These are phyloP conservation scores for Verticillium longisporum DNA, from an alignment of 2,329 filamentous ascomycete species.

Conservation along the genomic window DNA sequence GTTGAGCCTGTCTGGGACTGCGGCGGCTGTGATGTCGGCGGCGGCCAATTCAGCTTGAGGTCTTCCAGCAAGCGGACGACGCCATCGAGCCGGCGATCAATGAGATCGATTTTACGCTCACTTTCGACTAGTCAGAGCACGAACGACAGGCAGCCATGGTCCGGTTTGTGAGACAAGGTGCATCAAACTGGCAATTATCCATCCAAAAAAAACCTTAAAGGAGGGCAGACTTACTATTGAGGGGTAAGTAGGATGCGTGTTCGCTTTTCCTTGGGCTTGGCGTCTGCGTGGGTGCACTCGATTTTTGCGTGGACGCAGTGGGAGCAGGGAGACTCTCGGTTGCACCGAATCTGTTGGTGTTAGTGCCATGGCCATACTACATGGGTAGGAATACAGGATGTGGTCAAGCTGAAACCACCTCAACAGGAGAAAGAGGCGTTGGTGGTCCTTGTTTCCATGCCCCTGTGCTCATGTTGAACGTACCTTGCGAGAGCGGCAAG, in stretches of 20 bases:
- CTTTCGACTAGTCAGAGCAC: constrained; percentile 10
- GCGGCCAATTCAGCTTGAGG: constrained; percentile 19
- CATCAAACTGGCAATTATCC: no score
- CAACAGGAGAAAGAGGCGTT: not conserved
- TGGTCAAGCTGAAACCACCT: not conserved
- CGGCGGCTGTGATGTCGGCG: not conserved
- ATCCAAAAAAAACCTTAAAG: no score
- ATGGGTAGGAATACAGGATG: not conserved
- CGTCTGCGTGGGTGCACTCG: constrained; percentile 23
- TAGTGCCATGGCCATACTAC: not conserved
- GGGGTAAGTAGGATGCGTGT: constrained; percentile 27
- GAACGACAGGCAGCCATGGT: not conserved
- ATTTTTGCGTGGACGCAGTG: constrained; percentile 29
- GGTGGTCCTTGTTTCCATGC: no score
- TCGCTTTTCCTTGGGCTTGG: constrained; percentile 26
- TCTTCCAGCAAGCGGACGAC: constrained; percentile 25
- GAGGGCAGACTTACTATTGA: constrained; percentile 24
- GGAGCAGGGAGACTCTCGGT: constrained; percentile 27
- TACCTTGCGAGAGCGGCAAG: constrained; percentile 25
- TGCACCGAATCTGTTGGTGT: constrained; percentile 24
- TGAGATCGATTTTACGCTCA: constrained; percentile 30
- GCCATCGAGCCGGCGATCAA: constrained; percentile 26
- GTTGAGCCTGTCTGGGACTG: not conserved
- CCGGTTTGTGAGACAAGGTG: no score
- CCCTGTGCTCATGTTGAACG: not conserved